phyloP scores from a whole-genome alignment of 257 asterid species.

The Asclepias syriaca region DNA sequence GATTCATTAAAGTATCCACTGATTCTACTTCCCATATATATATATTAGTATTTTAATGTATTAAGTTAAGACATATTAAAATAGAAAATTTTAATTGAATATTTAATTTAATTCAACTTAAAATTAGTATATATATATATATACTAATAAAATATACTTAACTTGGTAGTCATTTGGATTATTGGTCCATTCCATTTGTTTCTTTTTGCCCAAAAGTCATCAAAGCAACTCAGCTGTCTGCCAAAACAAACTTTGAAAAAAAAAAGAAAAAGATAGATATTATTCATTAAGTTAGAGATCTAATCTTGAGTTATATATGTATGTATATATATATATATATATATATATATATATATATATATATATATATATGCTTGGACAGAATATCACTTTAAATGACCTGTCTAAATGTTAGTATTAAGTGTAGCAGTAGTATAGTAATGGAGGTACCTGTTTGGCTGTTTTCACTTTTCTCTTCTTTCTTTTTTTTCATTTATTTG shows the following conservation, averaged over 20 bases:
- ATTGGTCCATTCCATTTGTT: conserved; percentile 7
- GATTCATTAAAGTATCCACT: too few relatives aligned
- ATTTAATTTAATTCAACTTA: too few relatives aligned
- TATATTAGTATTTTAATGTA: too few relatives aligned
- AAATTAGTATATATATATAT: too few relatives aligned
- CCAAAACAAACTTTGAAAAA: conserved; percentile 4
- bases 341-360: too few relatives aligned
- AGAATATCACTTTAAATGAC: conserved; percentile 22
- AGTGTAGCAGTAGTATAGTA: background rate
- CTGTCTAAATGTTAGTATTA: background rate
- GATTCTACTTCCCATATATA: too few relatives aligned
- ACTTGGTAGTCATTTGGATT: conserved; percentile 4
- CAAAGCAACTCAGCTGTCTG: conserved; percentile 3
- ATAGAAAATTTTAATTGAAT: too few relatives aligned
- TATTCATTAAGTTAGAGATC: background rate
- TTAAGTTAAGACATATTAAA: too few relatives aligned
- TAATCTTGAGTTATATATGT: background rate
- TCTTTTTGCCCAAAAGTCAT: conserved; percentile 9
- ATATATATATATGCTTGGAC: background rate
- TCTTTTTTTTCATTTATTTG: too few relatives aligned
- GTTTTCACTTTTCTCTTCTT: too few relatives aligned
- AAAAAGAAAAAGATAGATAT: background rate
- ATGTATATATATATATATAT: too few relatives aligned
- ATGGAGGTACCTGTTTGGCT: background rate
- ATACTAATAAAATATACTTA: background rate